Base-by-base conservation (phyloP, 192 early-diverging fungal species). In the Podila minutissima region DNA sequence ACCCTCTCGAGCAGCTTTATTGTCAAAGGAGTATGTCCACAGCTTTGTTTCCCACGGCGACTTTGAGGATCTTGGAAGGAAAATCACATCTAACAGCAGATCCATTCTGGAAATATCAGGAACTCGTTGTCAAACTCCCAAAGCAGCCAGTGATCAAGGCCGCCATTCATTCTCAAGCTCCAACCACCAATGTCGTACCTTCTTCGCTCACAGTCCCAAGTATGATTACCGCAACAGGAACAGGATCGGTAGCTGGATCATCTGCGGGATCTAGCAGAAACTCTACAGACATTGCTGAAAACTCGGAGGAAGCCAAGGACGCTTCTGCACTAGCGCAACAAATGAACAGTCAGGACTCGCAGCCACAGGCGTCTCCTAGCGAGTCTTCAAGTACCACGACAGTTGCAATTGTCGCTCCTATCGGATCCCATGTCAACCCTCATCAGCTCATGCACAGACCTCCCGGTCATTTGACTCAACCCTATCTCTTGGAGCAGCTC, bases 401-500 rank as follows among this genome's bases (percentile, higher is more conserved):
- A 46, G 7, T 32, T 3, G 22, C 62, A 15, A 65, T 24, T 4
- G 22, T 50, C 38, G 26, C 38, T 20, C 55, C 20, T 13, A 33
- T 22, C 69, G 33, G 31, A 24, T 48, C 75, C 3, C 67, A 55
- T 1, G 24, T 55, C 28, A 71, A 67, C 31, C 26, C 69, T 32
- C 65, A 63, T 63, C 76, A 72, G 26, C 49, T 72, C 33, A 3
- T 33, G 33, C 28, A 65, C 64, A 11, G 70, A 62, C 55, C 77
- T 4, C 77, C 77, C 1, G 77, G 77, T 2, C 77, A 81, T 61
- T 28, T 81, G 35, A 81, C 77, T 7, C 77, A 73, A 53, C 77
- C 77, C 8, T 81, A 81, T 62, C 35, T 73, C 1, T 24, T 81
- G 71, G 77, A 81, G 57, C 77, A 81, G 46, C 50, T 81, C 15